Percentiles rank a stretch among this genome's conserved stretches.
Evolutionary conservation across 805 yeast species (phyloP).

Genomic region (Ogataea paraovalis): DNA sequence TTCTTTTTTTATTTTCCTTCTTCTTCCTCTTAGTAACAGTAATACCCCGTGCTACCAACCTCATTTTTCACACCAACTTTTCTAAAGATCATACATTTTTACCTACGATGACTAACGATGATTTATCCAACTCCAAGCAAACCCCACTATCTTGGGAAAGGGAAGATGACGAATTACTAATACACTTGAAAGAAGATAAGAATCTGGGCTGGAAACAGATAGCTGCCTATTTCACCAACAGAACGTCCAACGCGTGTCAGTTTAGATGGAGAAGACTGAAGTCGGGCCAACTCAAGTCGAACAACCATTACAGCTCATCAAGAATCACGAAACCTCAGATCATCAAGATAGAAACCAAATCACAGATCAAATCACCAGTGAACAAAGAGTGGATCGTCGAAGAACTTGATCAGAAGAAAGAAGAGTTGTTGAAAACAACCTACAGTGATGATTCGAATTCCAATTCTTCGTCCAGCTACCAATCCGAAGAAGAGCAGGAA

Average conservation of each 20-base stretch:
- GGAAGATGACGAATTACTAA: conserved; percentile 63
- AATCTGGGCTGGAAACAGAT: conserved; percentile 90
- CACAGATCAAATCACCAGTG: too few relatives aligned
- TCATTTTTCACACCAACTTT: too few relatives aligned
- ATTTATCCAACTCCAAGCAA: conserved; percentile 2
- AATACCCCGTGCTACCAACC: too few relatives aligned
- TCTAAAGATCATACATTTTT: too few relatives aligned
- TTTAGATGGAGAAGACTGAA: conserved; percentile 80
- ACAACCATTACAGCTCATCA: not conserved
- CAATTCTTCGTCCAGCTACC: not conserved
- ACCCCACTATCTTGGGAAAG: conserved; percentile 58
- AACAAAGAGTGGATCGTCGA: not conserved
- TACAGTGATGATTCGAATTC: not conserved
- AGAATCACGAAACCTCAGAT: not conserved
- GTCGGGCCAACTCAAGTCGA: conserved; percentile 35
- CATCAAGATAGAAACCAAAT: too few relatives aligned
- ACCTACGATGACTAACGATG: not conserved
- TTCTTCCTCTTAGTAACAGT: not conserved
- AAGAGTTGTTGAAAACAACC: not conserved
- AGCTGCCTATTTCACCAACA: conserved; percentile 64
- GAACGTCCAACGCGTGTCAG: conserved; percentile 89
- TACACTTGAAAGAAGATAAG: conserved; percentile 75
- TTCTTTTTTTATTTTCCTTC: not conserved
- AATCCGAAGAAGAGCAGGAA: not conserved
- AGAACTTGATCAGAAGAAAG: conserved; percentile 1